Base-by-base conservation (phyloP, 495 filamentous ascomycete species). In the Aspergillus egyptiacus region DNA sequence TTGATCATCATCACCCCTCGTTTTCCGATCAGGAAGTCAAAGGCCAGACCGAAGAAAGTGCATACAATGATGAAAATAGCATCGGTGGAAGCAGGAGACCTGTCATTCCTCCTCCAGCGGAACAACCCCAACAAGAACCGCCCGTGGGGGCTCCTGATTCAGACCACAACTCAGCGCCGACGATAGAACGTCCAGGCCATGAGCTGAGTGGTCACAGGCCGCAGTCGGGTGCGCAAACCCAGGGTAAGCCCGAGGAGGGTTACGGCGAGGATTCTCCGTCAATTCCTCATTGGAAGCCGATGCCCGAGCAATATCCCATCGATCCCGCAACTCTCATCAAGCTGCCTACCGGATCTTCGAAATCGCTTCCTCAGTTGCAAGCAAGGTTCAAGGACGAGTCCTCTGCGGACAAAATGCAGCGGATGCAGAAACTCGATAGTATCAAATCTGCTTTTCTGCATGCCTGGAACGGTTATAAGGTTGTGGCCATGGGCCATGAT, bases 391-490 rank as follows among this genome's bases (percentile, higher is more conserved):
- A 69, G 49, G 72, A 79, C 48, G 88, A 95, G 58, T 70, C 79
- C 0, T 62, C 75, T 0, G 64, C 71, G 7, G 79, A 75, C 10
- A 83, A 80, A 51, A 76, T 75, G 48, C 75, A 76, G 51, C 83
- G 88, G 9, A 59, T 85, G 53, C 64, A 74, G 45, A 80, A 84
- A 35, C 78, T 84, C 48, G 70, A 74, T n/a, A 68, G 73, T 5
- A 73, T 96, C 31, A 83, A 77, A 54, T 64, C 81, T 13, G 75
- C 79, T 6, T 93, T 95, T 60, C 50, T 69, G 22, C 81, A 82
- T 53, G 80, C 82, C n/a, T 96, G 89, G 88, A 64, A 68, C 0
- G 82, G 81, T 22, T 96, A 95, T 57, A 84, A 78, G 50, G 61
- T 78, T 37, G 64, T 79, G 53, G 89, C 89, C 2, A 90, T 89